Evolutionary conservation across 1,139 yeast genomes (phyloP).

Genomic region (Protomyces inundatus): DNA sequence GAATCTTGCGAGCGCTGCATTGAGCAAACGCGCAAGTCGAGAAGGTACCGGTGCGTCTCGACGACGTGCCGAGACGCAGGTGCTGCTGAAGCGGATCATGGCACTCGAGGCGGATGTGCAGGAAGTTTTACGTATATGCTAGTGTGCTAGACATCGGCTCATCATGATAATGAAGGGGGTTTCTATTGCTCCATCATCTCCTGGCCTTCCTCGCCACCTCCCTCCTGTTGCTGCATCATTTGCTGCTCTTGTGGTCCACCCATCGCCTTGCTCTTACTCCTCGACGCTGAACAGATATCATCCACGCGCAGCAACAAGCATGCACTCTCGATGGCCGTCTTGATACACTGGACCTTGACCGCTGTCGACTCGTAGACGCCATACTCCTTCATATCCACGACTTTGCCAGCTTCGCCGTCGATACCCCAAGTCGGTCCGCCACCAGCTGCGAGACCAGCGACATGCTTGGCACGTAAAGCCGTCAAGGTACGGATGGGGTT

Average conservation of each 20-base stretch:
- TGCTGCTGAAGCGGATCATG: neutral
- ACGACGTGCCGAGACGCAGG: neutral
- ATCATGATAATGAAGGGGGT: neutral
- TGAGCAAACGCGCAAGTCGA: neutral
- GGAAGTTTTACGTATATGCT: neutral
- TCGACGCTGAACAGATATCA: constrained; percentile 94
- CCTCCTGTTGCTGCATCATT: constrained; percentile 1
- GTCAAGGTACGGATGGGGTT: constrained; percentile 86
- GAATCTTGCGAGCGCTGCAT: neutral
- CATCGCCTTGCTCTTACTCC: constrained; percentile 42
- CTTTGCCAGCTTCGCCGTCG: constrained; percentile 89
- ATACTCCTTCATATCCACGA: constrained; percentile 90
- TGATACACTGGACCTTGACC: constrained; percentile 90
- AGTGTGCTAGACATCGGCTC: neutral
- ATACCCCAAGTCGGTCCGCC: constrained; percentile 69
- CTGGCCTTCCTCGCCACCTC: constrained; percentile 13
- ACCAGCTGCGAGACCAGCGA: constrained; percentile 55
- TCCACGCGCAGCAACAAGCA: constrained; percentile 91
- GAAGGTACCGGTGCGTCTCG: neutral
- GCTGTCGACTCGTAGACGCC: constrained; percentile 99
- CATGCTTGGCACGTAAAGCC: constrained; percentile 92
- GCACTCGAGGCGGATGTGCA: neutral
- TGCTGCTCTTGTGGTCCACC: constrained; percentile 33
- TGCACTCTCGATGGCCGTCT: constrained; percentile 96
- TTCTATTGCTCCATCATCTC: constrained; percentile 23